phyloP scores from a whole-genome alignment of 2,329 filamentous ascomycete species.

The Ascochyta viciae-villosae region DNA sequence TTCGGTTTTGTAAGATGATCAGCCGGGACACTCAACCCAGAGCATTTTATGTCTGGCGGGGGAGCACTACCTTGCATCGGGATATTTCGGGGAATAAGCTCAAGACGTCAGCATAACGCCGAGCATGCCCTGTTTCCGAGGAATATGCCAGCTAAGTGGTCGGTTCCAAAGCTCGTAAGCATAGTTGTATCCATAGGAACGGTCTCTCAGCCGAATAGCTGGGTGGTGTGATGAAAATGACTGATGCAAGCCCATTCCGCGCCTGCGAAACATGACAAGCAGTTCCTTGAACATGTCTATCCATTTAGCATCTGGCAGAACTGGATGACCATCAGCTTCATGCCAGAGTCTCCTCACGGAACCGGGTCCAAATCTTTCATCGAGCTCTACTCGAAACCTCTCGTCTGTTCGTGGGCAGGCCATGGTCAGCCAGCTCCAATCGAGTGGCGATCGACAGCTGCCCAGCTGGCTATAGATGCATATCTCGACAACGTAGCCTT shows the following conservation, averaged over 20 bases:
- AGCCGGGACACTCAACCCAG: constrained; percentile 8
- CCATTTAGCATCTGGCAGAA: constrained; percentile 12
- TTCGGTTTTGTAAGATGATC: constrained; percentile 11
- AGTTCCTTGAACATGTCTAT: constrained; percentile 12
- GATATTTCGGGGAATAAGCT: constrained; percentile 11
- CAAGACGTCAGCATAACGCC: constrained; percentile 11
- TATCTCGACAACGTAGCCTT: constrained; percentile 23
- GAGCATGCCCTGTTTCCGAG: constrained; percentile 10
- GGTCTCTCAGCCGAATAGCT: constrained; percentile 11
- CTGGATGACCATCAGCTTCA: constrained; percentile 13
- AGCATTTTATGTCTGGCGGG: constrained; percentile 9
- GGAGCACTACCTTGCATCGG: constrained; percentile 9
- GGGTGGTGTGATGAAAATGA: constrained; percentile 10
- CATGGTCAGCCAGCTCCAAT: constrained; percentile 26
- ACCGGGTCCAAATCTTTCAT: constrained; percentile 20
- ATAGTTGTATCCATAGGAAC: constrained; percentile 10
- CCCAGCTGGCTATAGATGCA: constrained; percentile 25
- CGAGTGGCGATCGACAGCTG: constrained; percentile 26
- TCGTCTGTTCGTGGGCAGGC: constrained; percentile 2
- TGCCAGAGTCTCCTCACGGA: constrained; percentile 27
- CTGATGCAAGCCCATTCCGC: constrained; percentile 11
- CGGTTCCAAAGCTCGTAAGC: constrained; percentile 11
- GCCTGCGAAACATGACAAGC: constrained; percentile 12
- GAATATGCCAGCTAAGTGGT: constrained; percentile 12
- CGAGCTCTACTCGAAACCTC: constrained; percentile 16